Evolutionary conservation across 331 rosid genomes (phyloP).

Genomic region (Cucumis variabilis): DNA sequence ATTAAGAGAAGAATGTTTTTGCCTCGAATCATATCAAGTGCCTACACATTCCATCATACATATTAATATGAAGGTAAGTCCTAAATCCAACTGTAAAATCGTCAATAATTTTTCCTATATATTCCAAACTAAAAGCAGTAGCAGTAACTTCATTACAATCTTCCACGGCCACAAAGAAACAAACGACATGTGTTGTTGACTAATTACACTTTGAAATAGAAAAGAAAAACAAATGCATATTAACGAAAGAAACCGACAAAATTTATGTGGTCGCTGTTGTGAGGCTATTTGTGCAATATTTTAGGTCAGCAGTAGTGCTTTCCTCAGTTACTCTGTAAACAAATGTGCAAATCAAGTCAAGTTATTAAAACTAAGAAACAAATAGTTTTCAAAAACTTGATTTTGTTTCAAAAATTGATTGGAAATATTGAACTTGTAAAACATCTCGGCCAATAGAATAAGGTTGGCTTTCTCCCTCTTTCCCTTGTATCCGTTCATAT

Average conservation of each 20-base stretch:
- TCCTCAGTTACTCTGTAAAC: neutral
- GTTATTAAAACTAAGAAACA: too few species aligned
- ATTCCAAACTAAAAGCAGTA: too few species aligned
- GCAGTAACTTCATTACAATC: neutral
- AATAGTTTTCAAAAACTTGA: too few species aligned
- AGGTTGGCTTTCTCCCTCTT: slow-evolving; percentile 40
- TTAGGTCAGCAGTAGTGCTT: neutral
- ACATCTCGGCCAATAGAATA: slow-evolving; percentile 59
- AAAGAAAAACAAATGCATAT: too few species aligned
- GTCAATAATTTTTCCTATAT: too few species aligned
- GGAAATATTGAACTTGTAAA: slow-evolving; percentile 40
- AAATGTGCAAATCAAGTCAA: neutral
- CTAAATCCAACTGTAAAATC: slow-evolving; percentile 6
- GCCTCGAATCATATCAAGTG: slow-evolving; percentile 84
- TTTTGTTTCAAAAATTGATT: too few species aligned
- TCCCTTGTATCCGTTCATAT: slow-evolving; percentile 24
- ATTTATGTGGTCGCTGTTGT: neutral
- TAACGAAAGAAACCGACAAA: neutral
- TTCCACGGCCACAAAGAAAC: neutral
- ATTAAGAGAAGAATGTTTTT: slow-evolving; percentile 72
- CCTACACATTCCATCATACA: slow-evolving; percentile 48
- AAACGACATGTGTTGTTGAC: neutral
- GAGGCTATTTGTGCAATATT: neutral
- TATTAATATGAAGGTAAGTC: neutral
- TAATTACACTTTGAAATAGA: too few species aligned